Evolutionary conservation across 306 rosid species (phyloP).

Genomic region (Rubus parviflorus): DNA sequence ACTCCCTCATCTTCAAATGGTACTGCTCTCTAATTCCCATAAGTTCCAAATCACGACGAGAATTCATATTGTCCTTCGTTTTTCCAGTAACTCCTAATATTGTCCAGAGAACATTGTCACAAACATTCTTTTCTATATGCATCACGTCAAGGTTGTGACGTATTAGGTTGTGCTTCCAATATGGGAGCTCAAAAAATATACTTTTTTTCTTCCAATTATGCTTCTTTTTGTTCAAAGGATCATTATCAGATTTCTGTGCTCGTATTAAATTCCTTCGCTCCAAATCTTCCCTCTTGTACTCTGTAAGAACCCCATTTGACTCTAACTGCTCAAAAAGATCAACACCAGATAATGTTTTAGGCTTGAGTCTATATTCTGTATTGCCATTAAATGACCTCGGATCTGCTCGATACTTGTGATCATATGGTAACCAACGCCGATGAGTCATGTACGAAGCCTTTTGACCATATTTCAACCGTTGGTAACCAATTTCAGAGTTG

Average conservation of each 20-base stretch:
- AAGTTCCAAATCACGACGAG: not conserved
- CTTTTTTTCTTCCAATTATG: not conserved
- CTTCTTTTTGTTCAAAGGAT: not conserved
- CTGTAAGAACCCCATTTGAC: not conserved
- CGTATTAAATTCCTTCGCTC: not conserved
- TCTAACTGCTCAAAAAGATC: not conserved
- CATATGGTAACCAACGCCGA: too few species aligned
- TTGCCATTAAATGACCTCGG: not conserved
- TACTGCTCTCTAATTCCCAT: not conserved
- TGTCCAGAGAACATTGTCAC: conserved; percentile 7
- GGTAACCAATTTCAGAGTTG: not conserved
- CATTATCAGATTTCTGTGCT: not conserved
- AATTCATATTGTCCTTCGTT: conserved; percentile 11
- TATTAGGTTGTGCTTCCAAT: not conserved
- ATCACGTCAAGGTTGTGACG: conserved; percentile 17
- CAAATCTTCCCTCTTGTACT: not conserved
- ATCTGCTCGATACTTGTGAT: not conserved
- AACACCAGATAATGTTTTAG: not conserved
- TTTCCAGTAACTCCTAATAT: not conserved
- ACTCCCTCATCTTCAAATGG: not conserved
- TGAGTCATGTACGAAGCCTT: too few species aligned
- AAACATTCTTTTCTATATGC: conserved; percentile 5
- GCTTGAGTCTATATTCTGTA: not conserved
- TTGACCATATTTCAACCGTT: too few species aligned
- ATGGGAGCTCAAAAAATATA: not conserved